A percentile compares a stretch with the other conserved stretches of the same genome.
Conservation (phyloP, 78 protist species). For the Neovahlkampfia damariscottae region DNA sequence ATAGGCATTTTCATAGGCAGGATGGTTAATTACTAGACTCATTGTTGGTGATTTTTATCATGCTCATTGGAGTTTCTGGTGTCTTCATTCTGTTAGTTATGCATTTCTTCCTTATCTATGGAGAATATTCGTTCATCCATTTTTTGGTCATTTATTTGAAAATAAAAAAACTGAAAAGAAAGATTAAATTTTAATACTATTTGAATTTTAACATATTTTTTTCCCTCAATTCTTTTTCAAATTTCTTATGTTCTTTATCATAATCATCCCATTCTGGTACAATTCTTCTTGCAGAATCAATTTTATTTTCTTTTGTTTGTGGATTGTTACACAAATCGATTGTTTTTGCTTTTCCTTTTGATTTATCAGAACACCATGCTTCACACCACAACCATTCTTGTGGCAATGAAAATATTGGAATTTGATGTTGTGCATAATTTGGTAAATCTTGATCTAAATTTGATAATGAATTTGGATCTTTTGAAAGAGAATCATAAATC, state of each 20-base stretch:
- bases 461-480: constrained; percentile 57
- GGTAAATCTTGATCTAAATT: constrained; percentile 95
- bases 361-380: constrained; percentile 84
- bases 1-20: no score
- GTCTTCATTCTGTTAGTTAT: no score
- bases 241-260: constrained; percentile 4
- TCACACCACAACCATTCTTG: constrained; percentile 98
- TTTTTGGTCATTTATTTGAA: no score
- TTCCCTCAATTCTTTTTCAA: no score
- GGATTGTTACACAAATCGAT: constrained; percentile 98
- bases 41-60: no score
- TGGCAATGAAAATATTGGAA: constrained; percentile 87
- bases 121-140: no score
- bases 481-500: constrained; percentile 61
- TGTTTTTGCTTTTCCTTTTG: constrained; percentile 78
- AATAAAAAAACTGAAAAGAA: no score
- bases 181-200: no score
- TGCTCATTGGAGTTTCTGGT: no score
- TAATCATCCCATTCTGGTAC: constrained; percentile 40
- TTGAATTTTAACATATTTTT: no score
- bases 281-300: constrained; percentile 60
- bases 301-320: constrained; percentile 88
- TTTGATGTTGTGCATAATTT: constrained; percentile 80
- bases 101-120: no score
- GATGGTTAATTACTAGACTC: no score